A percentile compares a stretch with the other conserved stretches of the same genome.
These are phyloP conservation scores for Lentinus brumalis DNA, from an alignment of 768 basidiomycete genomes.

Conservation along the genomic window DNA sequence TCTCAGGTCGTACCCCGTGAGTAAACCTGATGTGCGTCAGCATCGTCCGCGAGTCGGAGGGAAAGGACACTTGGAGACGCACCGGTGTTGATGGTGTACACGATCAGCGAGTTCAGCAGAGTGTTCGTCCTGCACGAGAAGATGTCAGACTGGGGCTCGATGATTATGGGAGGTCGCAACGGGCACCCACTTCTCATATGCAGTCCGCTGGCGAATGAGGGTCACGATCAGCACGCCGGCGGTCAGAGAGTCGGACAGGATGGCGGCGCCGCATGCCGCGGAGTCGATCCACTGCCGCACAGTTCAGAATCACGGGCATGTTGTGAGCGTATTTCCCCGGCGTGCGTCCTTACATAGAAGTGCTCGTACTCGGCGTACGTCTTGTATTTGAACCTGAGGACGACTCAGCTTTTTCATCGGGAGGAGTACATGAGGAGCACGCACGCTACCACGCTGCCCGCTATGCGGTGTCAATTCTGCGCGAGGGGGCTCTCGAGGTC, in stretches of 20 bases:
- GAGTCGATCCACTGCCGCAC: constrained; percentile 1
- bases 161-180: too few species aligned
- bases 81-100: constrained; percentile 4
- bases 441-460: neutral
- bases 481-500: neutral
- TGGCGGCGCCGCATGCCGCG: neutral
- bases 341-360: neutral
- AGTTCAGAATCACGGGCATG: neutral
- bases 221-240: neutral
- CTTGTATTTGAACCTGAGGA: neutral
- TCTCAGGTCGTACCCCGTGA: neutral
- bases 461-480: neutral
- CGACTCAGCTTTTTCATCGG: too few species aligned
- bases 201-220: neutral
- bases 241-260: neutral
- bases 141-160: neutral
- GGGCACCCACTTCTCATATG: too few species aligned
- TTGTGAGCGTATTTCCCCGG: neutral
- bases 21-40: neutral
- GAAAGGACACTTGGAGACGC: neutral
- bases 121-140: neutral
- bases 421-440: neutral
- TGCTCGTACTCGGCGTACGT: neutral
- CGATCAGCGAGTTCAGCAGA: neutral
- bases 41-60: neutral